These are phyloP conservation scores for Aaosphaeria pasadenensis DNA, from an alignment of 2,329 filamentous ascomycete species.

Conservation along the genomic window DNA sequence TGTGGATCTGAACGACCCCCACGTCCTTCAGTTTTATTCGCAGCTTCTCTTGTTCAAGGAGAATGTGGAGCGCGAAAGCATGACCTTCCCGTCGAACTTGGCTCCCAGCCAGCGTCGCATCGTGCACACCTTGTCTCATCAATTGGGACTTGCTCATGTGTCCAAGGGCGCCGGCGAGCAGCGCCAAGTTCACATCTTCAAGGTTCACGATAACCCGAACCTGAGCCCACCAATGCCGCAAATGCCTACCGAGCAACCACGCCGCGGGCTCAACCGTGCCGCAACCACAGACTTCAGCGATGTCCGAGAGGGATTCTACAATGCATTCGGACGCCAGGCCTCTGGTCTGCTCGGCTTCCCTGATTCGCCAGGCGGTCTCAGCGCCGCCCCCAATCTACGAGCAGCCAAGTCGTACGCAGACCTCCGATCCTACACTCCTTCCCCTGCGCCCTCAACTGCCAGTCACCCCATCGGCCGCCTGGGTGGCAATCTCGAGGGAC, in stretches of 20 bases:
- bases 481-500: slow-evolving; percentile 45
- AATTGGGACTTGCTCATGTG: slow-evolving; percentile 87
- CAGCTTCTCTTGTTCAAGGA: slow-evolving; percentile 87
- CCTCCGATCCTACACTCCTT: slow-evolving; percentile 89
- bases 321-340: slow-evolving; percentile 74
- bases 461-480: slow-evolving; percentile 73
- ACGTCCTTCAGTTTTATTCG: slow-evolving; percentile 84
- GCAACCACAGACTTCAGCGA: slow-evolving; percentile 97
- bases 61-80: slow-evolving; percentile 70
- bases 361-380: slow-evolving; percentile 67
- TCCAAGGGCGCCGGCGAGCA: slow-evolving; percentile 86
- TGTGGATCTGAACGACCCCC: slow-evolving; percentile 87
- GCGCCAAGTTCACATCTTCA: slow-evolving; percentile 87
- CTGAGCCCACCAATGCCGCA: slow-evolving; percentile 62
- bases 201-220: slow-evolving; percentile 58
- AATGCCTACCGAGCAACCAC: slow-evolving; percentile 69
- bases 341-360: slow-evolving; percentile 76
- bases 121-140: slow-evolving; percentile 91
- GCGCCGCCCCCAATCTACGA: slow-evolving; percentile 75
- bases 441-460: slow-evolving; percentile 82
- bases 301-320: slow-evolving; percentile 70
- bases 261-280: slow-evolving; percentile 83
- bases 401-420: slow-evolving; percentile 97
- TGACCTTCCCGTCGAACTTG: slow-evolving; percentile 79
- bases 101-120: slow-evolving; percentile 81